phyloP scores from a whole-genome alignment of 1,284 basidiomycete genomes.

The Rhodofomes roseus region DNA sequence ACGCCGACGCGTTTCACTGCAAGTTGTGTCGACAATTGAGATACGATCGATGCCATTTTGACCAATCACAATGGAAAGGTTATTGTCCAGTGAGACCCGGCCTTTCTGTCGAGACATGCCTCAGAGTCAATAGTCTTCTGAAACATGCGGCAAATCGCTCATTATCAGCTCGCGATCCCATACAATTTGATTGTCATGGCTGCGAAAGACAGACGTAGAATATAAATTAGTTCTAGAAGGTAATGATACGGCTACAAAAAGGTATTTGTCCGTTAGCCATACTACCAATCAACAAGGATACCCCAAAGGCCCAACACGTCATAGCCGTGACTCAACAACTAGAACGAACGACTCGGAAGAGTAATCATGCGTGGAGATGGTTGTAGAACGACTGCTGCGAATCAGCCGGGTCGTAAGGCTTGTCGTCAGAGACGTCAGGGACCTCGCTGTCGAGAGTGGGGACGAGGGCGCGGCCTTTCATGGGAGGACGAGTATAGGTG shows the following conservation, averaged over 20 bases:
- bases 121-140: too few relatives aligned
- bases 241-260: background rate
- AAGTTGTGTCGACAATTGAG: too few relatives aligned
- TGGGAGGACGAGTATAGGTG: background rate
- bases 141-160: too few relatives aligned
- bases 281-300: background rate
- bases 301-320: background rate
- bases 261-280: background rate
- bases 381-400: background rate
- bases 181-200: too few relatives aligned
- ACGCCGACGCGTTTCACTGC: too few relatives aligned
- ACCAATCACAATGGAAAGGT: too few relatives aligned
- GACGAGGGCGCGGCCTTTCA: background rate
- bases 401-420: background rate
- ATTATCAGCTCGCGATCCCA: background rate
- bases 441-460: background rate
- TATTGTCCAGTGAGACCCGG: too few relatives aligned
- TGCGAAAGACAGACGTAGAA: too few relatives aligned
- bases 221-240: background rate
- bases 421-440: background rate
- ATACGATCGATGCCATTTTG: too few relatives aligned
- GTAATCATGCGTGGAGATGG: background rate
- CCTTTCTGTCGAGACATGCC: too few relatives aligned
- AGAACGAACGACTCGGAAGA: background rate
- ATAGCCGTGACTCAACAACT: background rate